These are phyloP conservation scores for Cordyceps tenuipes DNA, from an alignment of 2,329 filamentous ascomycete species.

Conservation along the genomic window DNA sequence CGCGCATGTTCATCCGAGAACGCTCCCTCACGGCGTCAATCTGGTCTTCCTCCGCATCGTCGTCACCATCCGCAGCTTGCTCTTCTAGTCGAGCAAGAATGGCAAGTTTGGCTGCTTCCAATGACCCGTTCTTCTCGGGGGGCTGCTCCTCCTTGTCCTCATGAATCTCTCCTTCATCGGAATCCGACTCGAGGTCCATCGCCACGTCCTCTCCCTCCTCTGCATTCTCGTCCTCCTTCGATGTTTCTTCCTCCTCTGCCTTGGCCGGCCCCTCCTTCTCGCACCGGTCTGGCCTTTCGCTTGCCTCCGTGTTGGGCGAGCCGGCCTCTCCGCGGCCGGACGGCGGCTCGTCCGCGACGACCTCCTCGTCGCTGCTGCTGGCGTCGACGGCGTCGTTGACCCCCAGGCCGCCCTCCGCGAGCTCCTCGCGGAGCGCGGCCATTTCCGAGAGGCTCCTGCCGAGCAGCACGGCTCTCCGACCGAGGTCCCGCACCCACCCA, in stretches of 20 bases:
- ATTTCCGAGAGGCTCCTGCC: conserved; percentile 47
- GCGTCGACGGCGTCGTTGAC: conserved; percentile 40
- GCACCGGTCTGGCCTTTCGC: conserved; percentile 7
- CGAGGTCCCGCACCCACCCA: conserved; percentile 68
- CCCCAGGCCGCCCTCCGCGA: conserved; percentile 32
- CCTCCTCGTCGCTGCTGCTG: conserved; percentile 31
- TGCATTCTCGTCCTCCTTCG: conserved; percentile 18
- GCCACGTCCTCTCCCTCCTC: conserved; percentile 26
- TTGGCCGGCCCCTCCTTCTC: conserved; percentile 11
- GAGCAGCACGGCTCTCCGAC: conserved; percentile 62
- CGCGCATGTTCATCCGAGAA: conserved; percentile 46
- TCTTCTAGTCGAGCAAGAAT: conserved; percentile 38
- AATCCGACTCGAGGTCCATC: conserved; percentile 34
- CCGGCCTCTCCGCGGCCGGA: conserved; percentile 21
- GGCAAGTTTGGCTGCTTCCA: conserved; percentile 40
- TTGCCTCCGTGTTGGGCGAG: conserved; percentile 14
- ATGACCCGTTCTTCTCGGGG: conserved; percentile 7
- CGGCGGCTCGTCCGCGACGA: conserved; percentile 22
- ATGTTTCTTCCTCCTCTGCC: conserved; percentile 13
- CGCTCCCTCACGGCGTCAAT: conserved; percentile 24
- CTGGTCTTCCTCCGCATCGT: conserved; percentile 17
- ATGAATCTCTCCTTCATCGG: conserved; percentile 29
- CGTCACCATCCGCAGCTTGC: conserved; percentile 14
- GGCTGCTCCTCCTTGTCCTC: conserved; percentile 21
- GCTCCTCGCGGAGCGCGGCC: conserved; percentile 37